Base-by-base conservation (phyloP, 108 stramenopile species). In the Nitzschia palea region DNA sequence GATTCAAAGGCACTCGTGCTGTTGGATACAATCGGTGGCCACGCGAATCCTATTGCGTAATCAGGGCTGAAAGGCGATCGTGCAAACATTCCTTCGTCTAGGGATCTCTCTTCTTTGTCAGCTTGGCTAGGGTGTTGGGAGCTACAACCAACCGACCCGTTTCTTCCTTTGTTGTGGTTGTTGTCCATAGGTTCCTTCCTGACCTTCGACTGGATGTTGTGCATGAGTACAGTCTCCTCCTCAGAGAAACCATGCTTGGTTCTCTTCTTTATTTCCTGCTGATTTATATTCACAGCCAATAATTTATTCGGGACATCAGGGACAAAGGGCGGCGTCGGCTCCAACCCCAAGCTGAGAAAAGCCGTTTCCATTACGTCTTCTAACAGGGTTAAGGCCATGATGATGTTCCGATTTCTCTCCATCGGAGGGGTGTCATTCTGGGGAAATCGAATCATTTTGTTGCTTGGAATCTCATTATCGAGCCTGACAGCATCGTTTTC, bases 311-410 rank as follows among this genome's bases (percentile, higher is more conserved):
- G n/a, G n/a, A n/a, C n/a, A n/a, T n/a, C 77, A 14, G 25, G 43
- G 9, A 10, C 34, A 25, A 42, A 48, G 15, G 63, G 47, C 5
- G 63, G 64, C 27, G 55, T 48, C 1, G 57, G 47, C 17, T 69
- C 51, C 40, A 90, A 37, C 15, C 89, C 89, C 58, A 87, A 81
- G 44, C 76, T 47, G 12, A 29, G 25, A 44, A 87, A 87, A 2
- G 73, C 86, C 22, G 52, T 57, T 43, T 77, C 58, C 25, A 87
- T 43, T 31, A 86, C 54, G 33, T 80, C 80, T 34, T 90, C 73
- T 30, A 90, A 15, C 30, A 90, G 51, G 15, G 59, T 28, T 15
- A 87, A 65, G 28, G 69, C 79, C 18, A 66, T 57, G n/a, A 89
- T 65, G 45, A 81, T 83, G 47, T 80, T 84, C 31, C 52, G 62